Conservation (phyloP, 306 rosid genomes). For the Ochetophila trinervis region DNA sequence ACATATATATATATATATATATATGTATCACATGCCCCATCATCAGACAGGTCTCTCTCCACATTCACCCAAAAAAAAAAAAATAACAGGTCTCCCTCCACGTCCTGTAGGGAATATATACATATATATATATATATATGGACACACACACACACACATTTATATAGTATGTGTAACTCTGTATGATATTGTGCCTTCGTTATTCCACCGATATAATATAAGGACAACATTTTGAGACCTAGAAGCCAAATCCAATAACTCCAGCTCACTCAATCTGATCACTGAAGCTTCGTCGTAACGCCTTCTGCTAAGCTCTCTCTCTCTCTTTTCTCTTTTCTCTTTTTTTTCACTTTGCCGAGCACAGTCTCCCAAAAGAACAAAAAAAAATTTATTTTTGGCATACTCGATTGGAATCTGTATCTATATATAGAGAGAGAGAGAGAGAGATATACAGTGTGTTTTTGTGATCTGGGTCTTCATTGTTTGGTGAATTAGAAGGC, state of each 20-base stretch:
- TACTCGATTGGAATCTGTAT: neutral
- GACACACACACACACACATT: too few relatives aligned
- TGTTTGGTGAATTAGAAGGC: conserved; percentile 21
- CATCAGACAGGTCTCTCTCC: conserved; percentile 4
- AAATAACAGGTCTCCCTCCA: neutral
- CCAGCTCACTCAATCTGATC: neutral
- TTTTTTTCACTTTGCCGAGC: conserved; percentile 6
- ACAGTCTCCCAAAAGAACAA: conserved; percentile 4
- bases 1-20: neutral
- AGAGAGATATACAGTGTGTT: too few relatives aligned
- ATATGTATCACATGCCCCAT: conserved; percentile 3
- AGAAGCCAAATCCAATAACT: conserved; percentile 21
- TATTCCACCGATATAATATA: conserved; percentile 7
- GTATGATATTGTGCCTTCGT: neutral
- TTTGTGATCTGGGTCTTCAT: conserved; percentile 38
- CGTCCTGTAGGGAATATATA: neutral
- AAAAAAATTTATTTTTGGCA: neutral
- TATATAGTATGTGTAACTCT: neutral
- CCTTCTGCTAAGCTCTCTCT: conserved; percentile 1
- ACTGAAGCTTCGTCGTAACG: conserved; percentile 26
- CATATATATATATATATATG: neutral
- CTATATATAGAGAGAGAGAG: too few relatives aligned
- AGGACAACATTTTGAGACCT: conserved; percentile 13
- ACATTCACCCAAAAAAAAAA: too few relatives aligned
- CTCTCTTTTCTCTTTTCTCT: too few relatives aligned